phyloP scores from a whole-genome alignment of 2,329 filamentous ascomycete genomes.

The Xylariaceae sp. region DNA sequence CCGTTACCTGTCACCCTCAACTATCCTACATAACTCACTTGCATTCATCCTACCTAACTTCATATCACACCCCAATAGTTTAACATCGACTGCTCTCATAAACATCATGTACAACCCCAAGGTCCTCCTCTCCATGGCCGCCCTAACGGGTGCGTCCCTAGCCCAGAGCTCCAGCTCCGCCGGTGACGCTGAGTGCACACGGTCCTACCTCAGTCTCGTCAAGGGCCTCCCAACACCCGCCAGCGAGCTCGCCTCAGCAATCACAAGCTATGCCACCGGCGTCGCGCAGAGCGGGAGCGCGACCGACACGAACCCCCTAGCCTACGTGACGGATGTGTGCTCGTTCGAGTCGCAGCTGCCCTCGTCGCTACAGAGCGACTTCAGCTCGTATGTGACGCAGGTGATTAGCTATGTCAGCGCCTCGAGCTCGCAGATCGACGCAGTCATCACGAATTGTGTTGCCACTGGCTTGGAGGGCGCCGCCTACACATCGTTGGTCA shows the following conservation, averaged over 20 bases:
- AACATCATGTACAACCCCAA: slow-evolving; percentile 25
- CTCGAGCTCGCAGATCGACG: slow-evolving; percentile 27
- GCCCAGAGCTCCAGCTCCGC: not conserved
- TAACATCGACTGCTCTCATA: not conserved
- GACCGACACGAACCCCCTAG: slow-evolving; percentile 7
- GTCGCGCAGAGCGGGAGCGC: not conserved
- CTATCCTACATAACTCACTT: no score
- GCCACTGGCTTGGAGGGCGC: slow-evolving; percentile 13
- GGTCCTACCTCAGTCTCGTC: slow-evolving; percentile 8
- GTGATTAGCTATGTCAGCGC: slow-evolving; percentile 22
- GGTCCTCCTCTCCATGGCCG: slow-evolving; percentile 8
- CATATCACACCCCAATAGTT: no score
- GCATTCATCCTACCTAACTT: no score
- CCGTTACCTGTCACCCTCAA: no score
- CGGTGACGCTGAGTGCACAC: slow-evolving; percentile 4
- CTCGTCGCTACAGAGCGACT: slow-evolving; percentile 26
- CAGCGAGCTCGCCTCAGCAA: slow-evolving; percentile 17
- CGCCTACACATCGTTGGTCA: slow-evolving; percentile 14
- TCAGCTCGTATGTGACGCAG: slow-evolving; percentile 25
- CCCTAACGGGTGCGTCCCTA: slow-evolving; percentile 9
- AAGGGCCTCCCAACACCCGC: slow-evolving; percentile 16
- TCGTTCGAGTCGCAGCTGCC: slow-evolving; percentile 24
- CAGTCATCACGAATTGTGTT: slow-evolving; percentile 22
- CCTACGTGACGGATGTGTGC: slow-evolving; percentile 27
- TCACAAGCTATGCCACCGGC: slow-evolving; percentile 24